Evolutionary conservation across 768 basidiomycete genomes (phyloP), one percentile per base, ranked within the genome.

Genomic region (Cantharellus cinnabarinus): DNA sequence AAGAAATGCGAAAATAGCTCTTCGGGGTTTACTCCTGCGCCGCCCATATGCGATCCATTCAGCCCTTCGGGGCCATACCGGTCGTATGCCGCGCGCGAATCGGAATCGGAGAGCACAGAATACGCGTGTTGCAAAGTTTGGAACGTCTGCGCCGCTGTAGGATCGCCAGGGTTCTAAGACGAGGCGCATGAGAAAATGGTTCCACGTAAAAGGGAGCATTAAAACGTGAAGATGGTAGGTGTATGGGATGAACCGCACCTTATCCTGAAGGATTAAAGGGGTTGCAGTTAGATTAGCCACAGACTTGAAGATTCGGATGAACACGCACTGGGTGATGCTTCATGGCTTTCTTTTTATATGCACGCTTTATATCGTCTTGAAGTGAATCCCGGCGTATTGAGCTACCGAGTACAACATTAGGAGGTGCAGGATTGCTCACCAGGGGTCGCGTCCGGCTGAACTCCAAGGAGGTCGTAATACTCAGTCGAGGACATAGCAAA

Each of bases 111-210:
- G 39, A 94, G 73, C 56, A 87, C 81, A 69, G 91, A 89, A 63
- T 93, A 91, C 83, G 90, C 90, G 20, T 89, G 82, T 50, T 79
- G 83, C 72, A 93, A 82, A 66, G 87, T 85, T 69, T 94, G 90
- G 65, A 94, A 94, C 61, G 81, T 85, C 63, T 80, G 76, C 61
- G 78, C 78, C 20, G 90, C 90, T 64, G 79, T 73, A 41, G 89
- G 89, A 66, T 93, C 81, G 70, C 91, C 87, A 52, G 85, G 85
- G 66, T 94, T 94, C 82, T 93, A 67, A 50, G 41, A 51, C 34
- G 41, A n/a, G 37, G 41, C 37, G 41, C 10, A 20, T 5, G 38
- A 54, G 37, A 37, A 37, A 37, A 37, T 54, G 1, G 52, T 10
- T 37, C 7, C 10, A 37, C 38, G 52, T 10, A 37, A 35, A 50